Base-by-base conservation (phyloP, 768 basidiomycete genomes). In the Naganishia randhawae region DNA sequence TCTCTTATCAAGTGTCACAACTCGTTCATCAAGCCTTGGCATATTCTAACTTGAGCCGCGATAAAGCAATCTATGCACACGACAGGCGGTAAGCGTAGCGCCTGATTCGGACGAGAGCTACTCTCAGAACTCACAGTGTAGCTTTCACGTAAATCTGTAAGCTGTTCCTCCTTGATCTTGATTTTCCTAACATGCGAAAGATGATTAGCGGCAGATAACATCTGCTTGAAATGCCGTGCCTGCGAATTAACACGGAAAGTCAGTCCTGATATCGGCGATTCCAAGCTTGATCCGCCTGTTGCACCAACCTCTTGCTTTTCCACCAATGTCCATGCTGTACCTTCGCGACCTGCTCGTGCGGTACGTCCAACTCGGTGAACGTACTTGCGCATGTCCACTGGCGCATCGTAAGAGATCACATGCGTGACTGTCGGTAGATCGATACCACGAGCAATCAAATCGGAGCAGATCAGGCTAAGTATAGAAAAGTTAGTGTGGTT, bases 321-420 rank as follows among this genome's bases (percentile, higher is more conserved):
- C 8, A 98, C 90, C 73, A 98, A 80, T 1, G 89, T 90, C 95
- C 95, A 99, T 1, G 94, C 93, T 71, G 89, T 86, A 7, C 96
- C 96, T 25, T 81, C 81, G 52, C 89, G 84, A 9, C 96, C 96
- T 3, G 96, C 96, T 61, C 96, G 85, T 2, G 96, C 96, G 6
- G 96, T 98, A 50, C 96, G 85, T 25, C 96, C 96, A 10, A 94
- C 95, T 63, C 96, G 88, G 79, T 99, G 96, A 13, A 99, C 91
- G 75, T 99, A 99, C 79, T 98, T 98, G 61, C 92, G 85, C 86
- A 97, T 93, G 78, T 98, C 96, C n/a, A 96, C 85, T 10, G 96
- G 94, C 1, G 86, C 88, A 77, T 99, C 96, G 78, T 99, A 98
- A 75, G 89, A 93, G 53, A 99, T 86, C 33, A 99, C 95, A 78